Evolutionary conservation across 2,329 filamentous ascomycete genomes (phyloP).

Genomic region (Fusarium setosum): DNA sequence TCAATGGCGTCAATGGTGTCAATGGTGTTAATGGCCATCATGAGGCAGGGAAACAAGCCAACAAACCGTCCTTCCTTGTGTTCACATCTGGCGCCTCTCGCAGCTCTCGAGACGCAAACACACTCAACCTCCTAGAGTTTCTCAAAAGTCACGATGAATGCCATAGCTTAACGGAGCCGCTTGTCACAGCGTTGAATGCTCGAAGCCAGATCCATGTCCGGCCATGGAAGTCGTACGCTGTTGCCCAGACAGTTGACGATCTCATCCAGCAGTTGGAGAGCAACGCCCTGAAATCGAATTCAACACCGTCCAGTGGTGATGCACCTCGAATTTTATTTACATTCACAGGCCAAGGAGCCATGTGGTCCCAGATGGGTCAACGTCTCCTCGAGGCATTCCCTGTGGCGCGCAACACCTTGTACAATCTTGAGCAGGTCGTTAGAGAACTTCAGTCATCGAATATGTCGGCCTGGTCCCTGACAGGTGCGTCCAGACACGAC

Average conservation of each 20-base stretch:
- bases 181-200: constrained; percentile 32
- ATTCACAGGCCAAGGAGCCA: constrained; percentile 36
- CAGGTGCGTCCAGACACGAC: background rate
- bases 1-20: background rate
- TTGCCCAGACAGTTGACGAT: constrained; percentile 30
- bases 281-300: constrained; percentile 32
- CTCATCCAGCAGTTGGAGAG: constrained; percentile 32
- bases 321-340: constrained; percentile 20
- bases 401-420: constrained; percentile 32
- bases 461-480: constrained; percentile 23
- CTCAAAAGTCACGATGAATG: constrained; percentile 26
- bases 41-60: background rate
- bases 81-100: constrained; percentile 34
- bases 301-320: constrained; percentile 1
- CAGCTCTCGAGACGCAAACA: constrained; percentile 31
- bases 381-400: constrained; percentile 35
- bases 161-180: constrained; percentile 18
- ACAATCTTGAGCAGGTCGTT: constrained; percentile 25
- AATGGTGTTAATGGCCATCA: constrained; percentile 14
- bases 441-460: constrained; percentile 19
- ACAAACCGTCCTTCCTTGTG: constrained; percentile 19
- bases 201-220: constrained; percentile 34
- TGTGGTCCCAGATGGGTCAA: constrained; percentile 39
- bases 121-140: constrained; percentile 23
- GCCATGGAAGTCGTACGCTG: constrained; percentile 37